Conservation (phyloP, 2,329 filamentous ascomycete species). For the Penicillium frequentans region DNA sequence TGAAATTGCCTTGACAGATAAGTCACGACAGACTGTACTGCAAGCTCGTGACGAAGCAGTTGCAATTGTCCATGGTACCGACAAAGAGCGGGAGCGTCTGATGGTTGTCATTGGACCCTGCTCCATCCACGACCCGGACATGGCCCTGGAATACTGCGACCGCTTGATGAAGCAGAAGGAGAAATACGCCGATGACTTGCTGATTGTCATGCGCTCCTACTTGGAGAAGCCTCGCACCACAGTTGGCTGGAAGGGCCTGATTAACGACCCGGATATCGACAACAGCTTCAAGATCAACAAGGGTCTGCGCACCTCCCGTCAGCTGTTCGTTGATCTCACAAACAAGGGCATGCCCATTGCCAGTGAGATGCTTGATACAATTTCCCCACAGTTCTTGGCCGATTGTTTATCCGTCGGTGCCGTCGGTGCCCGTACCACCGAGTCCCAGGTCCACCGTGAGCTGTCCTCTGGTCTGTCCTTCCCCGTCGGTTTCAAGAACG, state of each 20-base stretch:
- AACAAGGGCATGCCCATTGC: conserved; percentile 92
- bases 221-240: conserved; percentile 98
- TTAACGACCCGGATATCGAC: conserved; percentile 98
- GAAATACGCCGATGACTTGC: conserved; percentile 83
- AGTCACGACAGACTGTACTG: conserved; percentile 55
- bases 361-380: conserved; percentile 97
- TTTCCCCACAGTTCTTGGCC: conserved; percentile 93
- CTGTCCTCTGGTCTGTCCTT: conserved; percentile 91
- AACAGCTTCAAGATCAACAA: conserved; percentile 99
- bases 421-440: conserved; percentile 92
- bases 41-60: conserved; percentile 61
- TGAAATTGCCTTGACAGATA: conserved; percentile 66
- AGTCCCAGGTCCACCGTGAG: conserved; percentile 93
- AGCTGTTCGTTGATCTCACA: conserved; percentile 92
- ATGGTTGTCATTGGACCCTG: conserved; percentile 90
- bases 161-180: conserved; percentile 76
- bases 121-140: conserved; percentile 91
- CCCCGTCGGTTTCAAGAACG: conserved; percentile 99
- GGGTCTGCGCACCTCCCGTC: conserved; percentile 78
- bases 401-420: conserved; percentile 90
- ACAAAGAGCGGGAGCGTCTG: conserved; percentile 56
- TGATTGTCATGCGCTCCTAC: conserved; percentile 97
- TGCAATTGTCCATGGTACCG: conserved; percentile 60
- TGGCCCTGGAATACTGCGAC: conserved; percentile 91
- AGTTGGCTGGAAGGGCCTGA: conserved; percentile 97